These are phyloP conservation scores for Chlorophyllum brunneum DNA, from an alignment of 768 basidiomycete genomes.

Conservation along the genomic window DNA sequence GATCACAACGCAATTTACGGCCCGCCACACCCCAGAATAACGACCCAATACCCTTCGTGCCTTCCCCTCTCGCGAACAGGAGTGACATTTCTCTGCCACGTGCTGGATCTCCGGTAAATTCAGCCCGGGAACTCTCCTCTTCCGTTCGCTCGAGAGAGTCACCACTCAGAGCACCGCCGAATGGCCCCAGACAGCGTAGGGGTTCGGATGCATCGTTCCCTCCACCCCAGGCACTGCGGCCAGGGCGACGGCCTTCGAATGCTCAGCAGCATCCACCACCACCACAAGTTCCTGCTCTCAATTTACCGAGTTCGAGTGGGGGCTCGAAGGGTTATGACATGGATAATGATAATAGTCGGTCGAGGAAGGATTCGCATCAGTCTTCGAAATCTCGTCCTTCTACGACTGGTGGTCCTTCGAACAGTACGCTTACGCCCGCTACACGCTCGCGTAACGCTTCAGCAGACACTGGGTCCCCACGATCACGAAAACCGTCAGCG, in stretches of 20 bases:
- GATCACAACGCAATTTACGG: slow-evolving; percentile 10
- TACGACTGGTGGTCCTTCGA: background rate
- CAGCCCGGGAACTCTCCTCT: slow-evolving; percentile 21
- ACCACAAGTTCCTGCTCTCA: slow-evolving; percentile 14
- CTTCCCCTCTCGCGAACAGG: slow-evolving; percentile 16
- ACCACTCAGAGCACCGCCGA: slow-evolving; percentile 25
- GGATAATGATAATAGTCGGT: background rate
- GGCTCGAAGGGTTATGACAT: background rate
- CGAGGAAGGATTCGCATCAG: slow-evolving; percentile 9
- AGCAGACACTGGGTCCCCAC: slow-evolving; percentile 21
- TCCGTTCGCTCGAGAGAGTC: slow-evolving; percentile 5
- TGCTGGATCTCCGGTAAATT: slow-evolving; percentile 20
- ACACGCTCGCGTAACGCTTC: slow-evolving; percentile 17
- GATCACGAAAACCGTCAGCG: slow-evolving; percentile 22
- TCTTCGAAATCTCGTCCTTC: slow-evolving; percentile 1
- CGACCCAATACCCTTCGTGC: slow-evolving; percentile 13
- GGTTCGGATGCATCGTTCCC: slow-evolving; percentile 40
- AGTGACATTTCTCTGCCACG: slow-evolving; percentile 15
- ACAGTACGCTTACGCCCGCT: slow-evolving; percentile 20
- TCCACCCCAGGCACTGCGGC: slow-evolving; percentile 28
- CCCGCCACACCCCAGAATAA: slow-evolving; percentile 14
- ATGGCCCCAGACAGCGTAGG: slow-evolving; percentile 30
- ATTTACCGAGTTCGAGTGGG: background rate
- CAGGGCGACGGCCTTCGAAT: slow-evolving; percentile 10
- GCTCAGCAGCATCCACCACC: slow-evolving; percentile 17